A percentile compares a stretch with the other conserved stretches of the same genome.
Conservation (phyloP, 2,329 filamentous ascomycete species). For the Amphichorda felina region DNA sequence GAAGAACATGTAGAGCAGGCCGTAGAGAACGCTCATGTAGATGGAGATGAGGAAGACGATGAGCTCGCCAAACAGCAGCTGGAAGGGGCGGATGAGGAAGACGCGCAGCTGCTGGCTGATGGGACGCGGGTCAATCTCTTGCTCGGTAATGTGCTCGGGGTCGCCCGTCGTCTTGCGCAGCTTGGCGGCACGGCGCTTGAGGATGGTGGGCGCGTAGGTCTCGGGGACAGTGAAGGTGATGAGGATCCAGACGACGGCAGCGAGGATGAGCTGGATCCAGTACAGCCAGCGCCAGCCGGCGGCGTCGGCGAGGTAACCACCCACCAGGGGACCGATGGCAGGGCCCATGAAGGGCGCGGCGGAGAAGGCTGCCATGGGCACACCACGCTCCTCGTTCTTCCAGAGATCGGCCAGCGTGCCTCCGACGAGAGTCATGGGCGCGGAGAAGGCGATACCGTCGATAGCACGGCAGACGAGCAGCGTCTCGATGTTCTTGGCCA, state of each 20-base stretch:
- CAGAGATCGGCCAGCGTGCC: slow-evolving; percentile 78
- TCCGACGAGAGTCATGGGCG: slow-evolving; percentile 77
- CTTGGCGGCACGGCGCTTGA: slow-evolving; percentile 58
- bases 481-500: slow-evolving; percentile 64
- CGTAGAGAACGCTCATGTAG: slow-evolving; percentile 78
- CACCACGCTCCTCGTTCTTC: slow-evolving; percentile 71
- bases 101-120: slow-evolving; percentile 56
- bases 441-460: slow-evolving; percentile 74
- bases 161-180: slow-evolving; percentile 59
- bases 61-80: slow-evolving; percentile 71
- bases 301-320: slow-evolving; percentile 62
- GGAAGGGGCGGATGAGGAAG: slow-evolving; percentile 73
- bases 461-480: slow-evolving; percentile 66
- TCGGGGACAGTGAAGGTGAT: slow-evolving; percentile 86
- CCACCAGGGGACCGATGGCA: slow-evolving; percentile 63
- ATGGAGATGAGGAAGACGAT: slow-evolving; percentile 76
- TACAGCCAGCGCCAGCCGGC: slow-evolving; percentile 75
- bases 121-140: slow-evolving; percentile 64
- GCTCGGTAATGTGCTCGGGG: slow-evolving; percentile 60
- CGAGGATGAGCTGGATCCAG: slow-evolving; percentile 74
- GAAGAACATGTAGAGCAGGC: slow-evolving; percentile 68
- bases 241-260: slow-evolving; percentile 56
- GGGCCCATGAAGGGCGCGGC: slow-evolving; percentile 77
- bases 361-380: slow-evolving; percentile 78
- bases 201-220: slow-evolving; percentile 73